Base-by-base conservation (phyloP, 768 basidiomycete genomes). In the Peribolospora kevripleyi region DNA sequence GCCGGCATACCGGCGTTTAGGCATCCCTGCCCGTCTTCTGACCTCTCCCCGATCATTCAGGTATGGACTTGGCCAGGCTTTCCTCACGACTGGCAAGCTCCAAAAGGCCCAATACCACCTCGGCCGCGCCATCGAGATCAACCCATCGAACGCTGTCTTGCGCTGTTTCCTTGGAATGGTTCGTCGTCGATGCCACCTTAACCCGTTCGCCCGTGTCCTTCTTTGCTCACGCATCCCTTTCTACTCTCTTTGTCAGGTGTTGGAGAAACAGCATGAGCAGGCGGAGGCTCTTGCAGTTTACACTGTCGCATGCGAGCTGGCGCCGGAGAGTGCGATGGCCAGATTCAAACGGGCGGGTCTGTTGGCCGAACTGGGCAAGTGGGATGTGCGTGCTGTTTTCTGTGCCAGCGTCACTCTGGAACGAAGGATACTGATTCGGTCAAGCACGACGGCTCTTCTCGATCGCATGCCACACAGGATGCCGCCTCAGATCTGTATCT, bases 21-120 rank as follows among this genome's bases (percentile, higher is more conserved):
- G 25, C 25, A 1, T 25, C 3, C 11, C 39, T 49, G 7, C 11
- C n/a, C 10, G 37, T 50, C 36, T 39, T n/a, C 25, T 48, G 7
- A 0, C 11, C 25, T 25, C 9, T 42, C 41, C 37, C 13, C 13
- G 10, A 4, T 38, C 13, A 0, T 36, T 43, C 59, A 95, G 91
- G 91, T 98, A 97, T 68, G 93, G 93, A n/a, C 73, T 98, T 61
- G 93, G 93, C 58, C 84, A 84, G 42, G 95, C 88, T 65, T 97
- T 95, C 72, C 73, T 91, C 66, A 76, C 86, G 63, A 85, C 82
- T 76, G 88, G 84, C 68, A 95, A 91, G 71, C 71, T 84, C 56
- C 79, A 84, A 48, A 73, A 90, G 52, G 93, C 93, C 48, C 88
- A 97, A 66, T 95, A 91, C 70, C 90, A 97, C 69, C 97, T 85